These are phyloP conservation scores for Hydnum rufescens DNA, from an alignment of 768 basidiomycete genomes.

Conservation along the genomic window DNA sequence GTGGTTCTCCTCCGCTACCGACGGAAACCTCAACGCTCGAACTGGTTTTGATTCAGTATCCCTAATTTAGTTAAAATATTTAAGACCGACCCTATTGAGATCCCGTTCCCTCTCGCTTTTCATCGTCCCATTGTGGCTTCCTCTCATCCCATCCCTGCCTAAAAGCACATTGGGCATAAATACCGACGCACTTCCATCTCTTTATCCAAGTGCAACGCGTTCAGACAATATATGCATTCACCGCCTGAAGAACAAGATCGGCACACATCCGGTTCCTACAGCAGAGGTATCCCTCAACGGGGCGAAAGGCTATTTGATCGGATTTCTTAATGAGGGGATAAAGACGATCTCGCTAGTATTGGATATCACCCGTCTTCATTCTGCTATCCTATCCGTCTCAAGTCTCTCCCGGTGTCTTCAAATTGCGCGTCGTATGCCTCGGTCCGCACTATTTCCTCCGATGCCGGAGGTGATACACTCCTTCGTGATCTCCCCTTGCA, in stretches of 20 bases:
- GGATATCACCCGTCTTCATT: constrained; percentile 60
- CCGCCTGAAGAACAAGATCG: constrained; percentile 60
- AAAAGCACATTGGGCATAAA: too few relatives aligned
- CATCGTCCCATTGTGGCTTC: constrained; percentile 34
- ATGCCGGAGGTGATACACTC: constrained; percentile 19
- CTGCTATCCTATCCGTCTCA: constrained; percentile 34
- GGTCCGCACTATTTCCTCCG: constrained; percentile 28
- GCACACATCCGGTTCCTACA: constrained; percentile 56
- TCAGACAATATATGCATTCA: constrained; percentile 44
- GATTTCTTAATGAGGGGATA: constrained; percentile 38
- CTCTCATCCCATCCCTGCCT: constrained; percentile 10
- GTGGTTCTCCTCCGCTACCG: constrained; percentile 73
- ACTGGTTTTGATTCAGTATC: constrained; percentile 25
- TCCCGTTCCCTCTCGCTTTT: constrained; percentile 56
- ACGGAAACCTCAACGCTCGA: constrained; percentile 52
- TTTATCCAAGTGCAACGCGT: too few relatives aligned
- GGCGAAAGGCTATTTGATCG: constrained; percentile 43
- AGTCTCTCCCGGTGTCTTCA: constrained; percentile 40
- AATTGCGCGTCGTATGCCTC: constrained; percentile 45
- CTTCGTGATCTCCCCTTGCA: constrained; percentile 39
- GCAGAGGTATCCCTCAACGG: constrained; percentile 50
- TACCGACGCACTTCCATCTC: too few relatives aligned
- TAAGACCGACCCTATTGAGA: constrained; percentile 17
- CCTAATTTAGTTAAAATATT: constrained; percentile 9
- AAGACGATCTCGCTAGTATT: constrained; percentile 49